Conservation (phyloP, 208 protist species). For the Phytomonas serpens region DNA sequence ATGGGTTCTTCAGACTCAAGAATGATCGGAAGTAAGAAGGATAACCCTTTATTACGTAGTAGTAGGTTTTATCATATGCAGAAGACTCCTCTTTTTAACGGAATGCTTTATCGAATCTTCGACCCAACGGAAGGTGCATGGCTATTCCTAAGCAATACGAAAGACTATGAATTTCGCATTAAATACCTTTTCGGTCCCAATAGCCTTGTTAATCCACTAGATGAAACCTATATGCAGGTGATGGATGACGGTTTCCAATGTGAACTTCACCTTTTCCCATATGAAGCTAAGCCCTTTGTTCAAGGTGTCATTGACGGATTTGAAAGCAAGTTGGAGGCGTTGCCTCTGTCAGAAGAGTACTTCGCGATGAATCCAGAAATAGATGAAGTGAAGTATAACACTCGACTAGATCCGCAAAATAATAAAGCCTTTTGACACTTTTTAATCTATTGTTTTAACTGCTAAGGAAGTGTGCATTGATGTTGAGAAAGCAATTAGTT, state of each 20-base stretch:
- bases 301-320: constrained; percentile 41
- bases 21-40: background rate
- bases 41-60: background rate
- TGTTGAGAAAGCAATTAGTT: background rate
- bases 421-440: constrained; percentile 24
- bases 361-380: constrained; percentile 48
- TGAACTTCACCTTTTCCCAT: constrained; percentile 43
- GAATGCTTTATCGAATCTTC: constrained; percentile 61
- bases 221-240: constrained; percentile 28
- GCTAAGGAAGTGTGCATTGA: background rate
- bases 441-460: constrained; percentile 3
- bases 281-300: constrained; percentile 64
- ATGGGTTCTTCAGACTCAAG: constrained; percentile 23
- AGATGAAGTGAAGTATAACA: constrained; percentile 54
- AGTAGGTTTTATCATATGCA: constrained; percentile 10
- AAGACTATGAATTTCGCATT: constrained; percentile 81
- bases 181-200: constrained; percentile 64
- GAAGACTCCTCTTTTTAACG: constrained; percentile 51
- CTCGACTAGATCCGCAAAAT: constrained; percentile 46
- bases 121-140: constrained; percentile 27
- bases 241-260: constrained; percentile 71
- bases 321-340: constrained; percentile 73
- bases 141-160: constrained; percentile 72
- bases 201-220: constrained; percentile 32
- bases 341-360: constrained; percentile 68